These are phyloP conservation scores for Exophiala alcalophila DNA, from an alignment of 2,329 filamentous ascomycete species.

Conservation along the genomic window DNA sequence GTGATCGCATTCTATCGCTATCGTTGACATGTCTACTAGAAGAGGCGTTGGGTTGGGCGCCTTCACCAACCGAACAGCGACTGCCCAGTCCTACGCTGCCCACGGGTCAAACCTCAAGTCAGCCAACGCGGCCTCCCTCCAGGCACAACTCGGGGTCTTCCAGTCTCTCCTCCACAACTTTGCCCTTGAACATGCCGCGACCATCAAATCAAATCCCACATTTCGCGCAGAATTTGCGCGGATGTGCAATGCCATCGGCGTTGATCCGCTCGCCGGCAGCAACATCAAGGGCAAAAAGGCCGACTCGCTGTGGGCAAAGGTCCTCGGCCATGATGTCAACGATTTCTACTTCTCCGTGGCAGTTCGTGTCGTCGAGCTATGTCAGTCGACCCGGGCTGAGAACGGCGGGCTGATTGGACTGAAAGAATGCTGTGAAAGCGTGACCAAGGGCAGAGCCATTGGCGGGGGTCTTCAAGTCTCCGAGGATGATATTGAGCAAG, in stretches of 20 bases:
- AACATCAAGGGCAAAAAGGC: slow-evolving; percentile 53
- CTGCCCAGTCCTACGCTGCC: slow-evolving; percentile 82
- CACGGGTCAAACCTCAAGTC: slow-evolving; percentile 86
- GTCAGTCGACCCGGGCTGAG: slow-evolving; percentile 77
- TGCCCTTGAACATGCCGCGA: slow-evolving; percentile 87
- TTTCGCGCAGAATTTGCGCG: slow-evolving; percentile 97
- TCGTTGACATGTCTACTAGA: slow-evolving; percentile 42
- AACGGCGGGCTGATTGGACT: slow-evolving; percentile 91
- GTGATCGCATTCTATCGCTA: slow-evolving; percentile 2
- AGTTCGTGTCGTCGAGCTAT: slow-evolving; percentile 92
- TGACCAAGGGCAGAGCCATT: slow-evolving; percentile 69
- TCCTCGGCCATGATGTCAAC: slow-evolving; percentile 86
- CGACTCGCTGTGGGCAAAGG: slow-evolving; percentile 84
- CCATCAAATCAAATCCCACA: slow-evolving; percentile 90
- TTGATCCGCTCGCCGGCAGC: slow-evolving; percentile 81
- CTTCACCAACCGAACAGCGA: slow-evolving; percentile 80
- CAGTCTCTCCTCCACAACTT: slow-evolving; percentile 94
- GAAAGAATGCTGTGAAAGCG: slow-evolving; percentile 71
- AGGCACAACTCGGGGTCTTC: slow-evolving; percentile 93
- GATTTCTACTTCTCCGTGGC: slow-evolving; percentile 99
- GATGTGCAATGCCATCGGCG: slow-evolving; percentile 96
- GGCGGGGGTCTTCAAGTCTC: slow-evolving; percentile 74
- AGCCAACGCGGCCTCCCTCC: slow-evolving; percentile 78
- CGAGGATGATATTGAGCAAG: slow-evolving; percentile 89
- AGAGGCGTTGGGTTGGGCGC: slow-evolving; percentile 82